phyloP scores from a whole-genome alignment of 1,139 yeast genomes.

The Magnusiomyces tetraspermus region DNA sequence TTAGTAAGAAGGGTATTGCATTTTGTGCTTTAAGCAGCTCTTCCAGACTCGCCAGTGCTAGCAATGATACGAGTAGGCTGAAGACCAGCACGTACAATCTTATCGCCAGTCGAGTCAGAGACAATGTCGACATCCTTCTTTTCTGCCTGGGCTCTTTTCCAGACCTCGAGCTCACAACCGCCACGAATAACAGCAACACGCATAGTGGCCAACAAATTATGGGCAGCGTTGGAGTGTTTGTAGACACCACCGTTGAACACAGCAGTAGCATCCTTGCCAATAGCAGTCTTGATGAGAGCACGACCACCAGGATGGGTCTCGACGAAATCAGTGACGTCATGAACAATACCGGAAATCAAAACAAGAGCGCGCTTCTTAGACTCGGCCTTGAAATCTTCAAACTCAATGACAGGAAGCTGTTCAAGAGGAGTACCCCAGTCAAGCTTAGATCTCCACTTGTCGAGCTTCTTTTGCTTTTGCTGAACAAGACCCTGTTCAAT shows the following conservation, averaged over 20 bases:
- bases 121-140: constrained; percentile 40
- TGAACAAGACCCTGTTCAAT: constrained; percentile 93
- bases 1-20: not conserved
- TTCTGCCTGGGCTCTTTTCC: constrained; percentile 37
- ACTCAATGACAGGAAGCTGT: constrained; percentile 85
- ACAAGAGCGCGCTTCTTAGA: constrained; percentile 56
- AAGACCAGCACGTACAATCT: constrained; percentile 50
- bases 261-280: constrained; percentile 93
- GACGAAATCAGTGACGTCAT: constrained; percentile 75
- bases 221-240: constrained; percentile 95
- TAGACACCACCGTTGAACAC: constrained; percentile 98
- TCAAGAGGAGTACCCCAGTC: constrained; percentile 90
- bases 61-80: constrained; percentile 41
- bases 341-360: constrained; percentile 88
- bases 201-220: constrained; percentile 88
- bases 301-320: constrained; percentile 98
- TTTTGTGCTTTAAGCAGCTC: constrained; percentile 25
- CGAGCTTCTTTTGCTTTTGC: constrained; percentile 93
- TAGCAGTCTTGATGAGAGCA: constrained; percentile 72
- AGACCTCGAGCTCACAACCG: constrained; percentile 75
- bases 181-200: constrained; percentile 90
- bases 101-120: constrained; percentile 42
- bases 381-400: constrained; percentile 64
- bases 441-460: constrained; percentile 63
- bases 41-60: constrained; percentile 27